These are phyloP conservation scores for Penicillium sp. DNA, from an alignment of 2,329 filamentous ascomycete species.

Conservation along the genomic window DNA sequence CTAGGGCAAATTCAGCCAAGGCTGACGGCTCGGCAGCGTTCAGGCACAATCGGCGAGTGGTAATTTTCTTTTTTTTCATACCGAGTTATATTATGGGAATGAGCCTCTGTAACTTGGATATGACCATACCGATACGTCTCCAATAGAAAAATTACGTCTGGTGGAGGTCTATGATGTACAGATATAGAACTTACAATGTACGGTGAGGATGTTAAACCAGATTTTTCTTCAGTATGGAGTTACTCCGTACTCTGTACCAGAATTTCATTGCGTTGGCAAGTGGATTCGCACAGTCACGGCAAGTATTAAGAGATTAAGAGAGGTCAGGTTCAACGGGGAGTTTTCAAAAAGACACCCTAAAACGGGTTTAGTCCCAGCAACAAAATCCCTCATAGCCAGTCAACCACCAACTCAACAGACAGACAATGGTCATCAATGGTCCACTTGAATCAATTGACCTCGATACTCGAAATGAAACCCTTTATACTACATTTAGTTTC, in stretches of 20 bases:
- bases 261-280: constrained; percentile 9
- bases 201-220: neutral
- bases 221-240: neutral
- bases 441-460: constrained; percentile 4
- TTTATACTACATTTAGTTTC: neutral
- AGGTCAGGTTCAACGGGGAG: neutral
- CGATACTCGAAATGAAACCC: neutral
- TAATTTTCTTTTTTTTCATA: neutral
- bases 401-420: neutral
- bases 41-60: constrained; percentile 8
- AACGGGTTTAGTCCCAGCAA: constrained; percentile 11
- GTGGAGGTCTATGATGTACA: neutral
- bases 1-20: constrained; percentile 12
- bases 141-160: neutral
- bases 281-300: neutral
- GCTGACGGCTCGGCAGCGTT: constrained; percentile 8
- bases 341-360: neutral
- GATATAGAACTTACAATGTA: neutral
- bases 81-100: neutral
- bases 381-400: constrained; percentile 25
- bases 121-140: constrained; percentile 5
- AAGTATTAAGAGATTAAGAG: constrained; percentile 1
- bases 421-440: constrained; percentile 7
- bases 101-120: neutral
- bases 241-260: neutral